Percentiles rank a stretch among this genome's conserved stretches.
phyloP scores from a whole-genome alignment of 352 stramenopile species.

The Pythium biforme region DNA sequence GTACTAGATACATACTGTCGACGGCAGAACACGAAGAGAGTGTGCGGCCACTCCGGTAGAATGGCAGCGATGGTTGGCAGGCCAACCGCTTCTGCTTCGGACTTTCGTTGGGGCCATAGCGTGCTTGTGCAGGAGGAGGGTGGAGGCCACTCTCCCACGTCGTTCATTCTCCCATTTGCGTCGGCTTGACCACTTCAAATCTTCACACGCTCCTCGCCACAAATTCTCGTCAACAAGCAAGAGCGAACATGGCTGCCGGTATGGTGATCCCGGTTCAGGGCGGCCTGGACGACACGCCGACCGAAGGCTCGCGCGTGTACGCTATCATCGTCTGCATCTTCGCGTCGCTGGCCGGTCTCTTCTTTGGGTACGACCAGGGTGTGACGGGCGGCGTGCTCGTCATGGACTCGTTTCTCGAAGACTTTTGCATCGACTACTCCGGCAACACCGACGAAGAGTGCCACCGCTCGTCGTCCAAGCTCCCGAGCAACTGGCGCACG shows the following conservation, averaged over 20 bases:
- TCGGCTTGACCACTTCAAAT: background rate
- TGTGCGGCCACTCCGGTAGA: background rate
- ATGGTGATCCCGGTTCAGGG: constrained; percentile 9
- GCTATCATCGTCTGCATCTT: constrained; percentile 28
- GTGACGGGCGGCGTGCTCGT: constrained; percentile 28
- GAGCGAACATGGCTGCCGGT: constrained; percentile 14
- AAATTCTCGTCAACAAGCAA: background rate
- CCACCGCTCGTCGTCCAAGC: constrained; percentile 17
- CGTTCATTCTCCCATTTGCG: constrained; percentile 10
- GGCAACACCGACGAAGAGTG: constrained; percentile 20
- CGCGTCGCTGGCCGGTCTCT: constrained; percentile 28
- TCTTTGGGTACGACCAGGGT: constrained; percentile 30
- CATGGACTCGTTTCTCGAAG: constrained; percentile 28
- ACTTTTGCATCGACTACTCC: constrained; percentile 25
- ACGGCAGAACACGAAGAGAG: background rate
- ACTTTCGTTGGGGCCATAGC: too few relatives aligned
- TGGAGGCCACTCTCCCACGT: background rate
- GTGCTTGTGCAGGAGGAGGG: background rate
- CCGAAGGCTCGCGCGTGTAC: constrained; percentile 27
- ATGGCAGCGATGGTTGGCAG: background rate
- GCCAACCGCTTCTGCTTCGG: background rate
- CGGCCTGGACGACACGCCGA: constrained; percentile 16
- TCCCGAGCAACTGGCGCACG: constrained; percentile 25
- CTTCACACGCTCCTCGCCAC: background rate
- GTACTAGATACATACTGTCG: background rate